Evolutionary conservation across 2,329 filamentous ascomycete species (phyloP), one percentile per base, ranked within the genome.

Genomic region (Pestalotiopsis sp.): DNA sequence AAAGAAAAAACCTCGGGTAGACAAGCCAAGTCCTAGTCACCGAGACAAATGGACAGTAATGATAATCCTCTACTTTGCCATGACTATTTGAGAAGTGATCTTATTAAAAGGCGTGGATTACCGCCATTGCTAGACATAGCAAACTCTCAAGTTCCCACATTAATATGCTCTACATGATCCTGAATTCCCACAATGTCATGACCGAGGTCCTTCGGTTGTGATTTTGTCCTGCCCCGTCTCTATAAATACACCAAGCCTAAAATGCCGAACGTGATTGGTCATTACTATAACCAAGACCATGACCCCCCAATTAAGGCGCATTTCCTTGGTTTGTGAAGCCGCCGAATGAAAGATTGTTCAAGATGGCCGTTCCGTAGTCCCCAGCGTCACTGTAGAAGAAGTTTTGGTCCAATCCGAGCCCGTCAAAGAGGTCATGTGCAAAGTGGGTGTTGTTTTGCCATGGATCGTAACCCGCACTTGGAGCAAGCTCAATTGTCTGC

Each of bases 341-440:
- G 20, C 60, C 60, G 12, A 67, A 64, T 12, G 38, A 20, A 13
- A 76, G 20, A 52, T 70, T 72, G 41, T 72, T 70, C 60, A 76
- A 41, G 25, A 73, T 65, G 6, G 62, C 65, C 0, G 71, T 69
- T 11, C 72, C 71, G 60, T 75, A 76, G 40, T 74, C 73, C 11
- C 70, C 72, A 17, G 69, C 67, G 1, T 68, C 72, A n/a, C 75
- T 73, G 62, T 75, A 75, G 69, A 75, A 75, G 68, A 75, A 76
- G 58, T 74, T 75, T 65, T 76, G 75, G 62, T 76, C 75, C 41
- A 76, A 70, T 3, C 71, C 73, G 12, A 75, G 66, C 12, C 70
- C 73, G 3, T 76, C 73, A 27, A 76, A 76, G n/a, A 76, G 69
- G 67, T 76, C 74, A 20, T 73, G 72, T 2, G 71, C 72, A 71